Percentiles rank a stretch among this genome's conserved stretches.
Conservation (phyloP, 2,329 filamentous ascomycete genomes). For the Rhynchosporium secalis region DNA sequence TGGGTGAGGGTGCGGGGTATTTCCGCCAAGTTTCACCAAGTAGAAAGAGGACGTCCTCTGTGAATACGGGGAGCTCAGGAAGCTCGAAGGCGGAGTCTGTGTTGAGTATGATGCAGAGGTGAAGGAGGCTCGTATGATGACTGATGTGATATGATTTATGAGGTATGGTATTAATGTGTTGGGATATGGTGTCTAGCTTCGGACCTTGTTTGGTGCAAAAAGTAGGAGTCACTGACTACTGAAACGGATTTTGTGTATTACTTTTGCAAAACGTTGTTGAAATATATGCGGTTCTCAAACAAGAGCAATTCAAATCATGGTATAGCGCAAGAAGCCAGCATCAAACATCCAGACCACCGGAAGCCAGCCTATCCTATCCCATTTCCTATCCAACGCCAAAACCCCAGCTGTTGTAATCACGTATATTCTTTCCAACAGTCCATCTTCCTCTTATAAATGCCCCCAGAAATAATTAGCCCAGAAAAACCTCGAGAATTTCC, state of each 20-base stretch:
- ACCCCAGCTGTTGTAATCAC: background rate
- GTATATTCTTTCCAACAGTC: background rate
- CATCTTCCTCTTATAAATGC: constrained; percentile 58
- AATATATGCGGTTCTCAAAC: constrained; percentile 4
- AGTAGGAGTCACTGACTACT: background rate
- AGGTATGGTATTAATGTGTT: constrained; percentile 2
- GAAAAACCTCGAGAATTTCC: constrained; percentile 86
- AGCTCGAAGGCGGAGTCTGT: constrained; percentile 34
- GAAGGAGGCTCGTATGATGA: background rate
- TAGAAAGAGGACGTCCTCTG: constrained; percentile 25
- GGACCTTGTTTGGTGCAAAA: background rate
- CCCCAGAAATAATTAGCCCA: constrained; percentile 98
- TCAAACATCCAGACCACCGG: background rate
- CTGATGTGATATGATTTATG: constrained; percentile 12
- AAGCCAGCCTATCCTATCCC: background rate
- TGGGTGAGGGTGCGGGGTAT: constrained; percentile 24
- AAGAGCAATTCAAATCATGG: constrained; percentile 15
- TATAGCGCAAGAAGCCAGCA: constrained; percentile 13
- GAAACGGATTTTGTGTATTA: background rate
- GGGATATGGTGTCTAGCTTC: background rate
- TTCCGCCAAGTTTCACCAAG: constrained; percentile 24
- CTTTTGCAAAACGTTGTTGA: background rate
- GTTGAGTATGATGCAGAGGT: constrained; percentile 35
- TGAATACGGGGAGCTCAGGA: constrained; percentile 18
- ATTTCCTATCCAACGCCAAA: background rate